Evolutionary conservation across 164 flowering plant species (phyloP).

Genomic region (Dillenia suffruticosa): DNA sequence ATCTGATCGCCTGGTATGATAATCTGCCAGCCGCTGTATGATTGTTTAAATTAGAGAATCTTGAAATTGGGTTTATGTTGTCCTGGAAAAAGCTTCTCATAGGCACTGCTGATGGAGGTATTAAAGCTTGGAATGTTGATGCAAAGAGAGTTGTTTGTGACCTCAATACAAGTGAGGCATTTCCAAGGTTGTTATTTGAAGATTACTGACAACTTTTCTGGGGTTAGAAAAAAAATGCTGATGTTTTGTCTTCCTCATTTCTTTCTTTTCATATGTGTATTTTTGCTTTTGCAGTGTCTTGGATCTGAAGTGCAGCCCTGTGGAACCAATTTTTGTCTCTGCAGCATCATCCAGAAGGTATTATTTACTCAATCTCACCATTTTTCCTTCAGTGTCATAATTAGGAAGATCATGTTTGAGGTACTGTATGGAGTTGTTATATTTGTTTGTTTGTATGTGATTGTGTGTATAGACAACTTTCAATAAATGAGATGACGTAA

Average conservation of each 20-base stretch:
- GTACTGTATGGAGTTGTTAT: background rate
- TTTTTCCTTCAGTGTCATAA: background rate
- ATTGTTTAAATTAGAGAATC: slow-evolving; percentile 1
- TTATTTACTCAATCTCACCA: background rate
- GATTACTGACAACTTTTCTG: background rate
- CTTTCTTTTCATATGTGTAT: slow-evolving; percentile 5
- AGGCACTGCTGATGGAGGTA: slow-evolving; percentile 90
- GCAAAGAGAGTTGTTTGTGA: slow-evolving; percentile 98
- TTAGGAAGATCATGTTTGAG: too few relatives aligned
- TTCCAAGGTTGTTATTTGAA: slow-evolving; percentile 52
- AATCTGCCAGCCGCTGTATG: background rate
- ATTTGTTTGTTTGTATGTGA: background rate
- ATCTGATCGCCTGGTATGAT: slow-evolving; percentile 84
- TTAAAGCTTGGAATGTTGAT: slow-evolving; percentile 99
- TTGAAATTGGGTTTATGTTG: slow-evolving; percentile 7
- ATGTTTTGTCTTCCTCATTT: background rate
- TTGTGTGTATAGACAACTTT: too few relatives aligned
- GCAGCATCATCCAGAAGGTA: slow-evolving; percentile 93
- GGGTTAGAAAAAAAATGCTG: too few relatives aligned
- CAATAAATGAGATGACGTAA: too few relatives aligned
- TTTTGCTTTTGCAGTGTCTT: slow-evolving; percentile 58
- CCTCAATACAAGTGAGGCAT: slow-evolving; percentile 65
- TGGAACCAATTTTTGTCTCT: slow-evolving; percentile 94
- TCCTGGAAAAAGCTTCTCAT: slow-evolving; percentile 78
- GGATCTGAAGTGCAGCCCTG: slow-evolving; percentile 93